These are phyloP conservation scores for Trichosporon inkin DNA, from an alignment of 1,284 basidiomycete genomes.

Conservation along the genomic window DNA sequence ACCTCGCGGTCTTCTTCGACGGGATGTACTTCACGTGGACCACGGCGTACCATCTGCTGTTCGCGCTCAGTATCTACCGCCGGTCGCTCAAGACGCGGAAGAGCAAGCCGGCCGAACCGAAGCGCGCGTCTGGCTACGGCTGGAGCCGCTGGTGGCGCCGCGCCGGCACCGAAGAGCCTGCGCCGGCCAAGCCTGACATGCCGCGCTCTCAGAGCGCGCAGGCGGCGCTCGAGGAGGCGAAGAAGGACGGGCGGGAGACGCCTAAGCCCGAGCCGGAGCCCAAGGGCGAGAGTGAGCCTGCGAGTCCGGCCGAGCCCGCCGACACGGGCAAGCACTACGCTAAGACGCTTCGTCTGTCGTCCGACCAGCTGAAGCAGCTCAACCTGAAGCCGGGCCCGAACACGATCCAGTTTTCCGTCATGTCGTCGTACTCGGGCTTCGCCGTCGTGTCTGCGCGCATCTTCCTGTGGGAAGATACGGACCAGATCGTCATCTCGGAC, in stretches of 20 bases:
- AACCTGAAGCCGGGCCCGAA: slow-evolving; percentile 86
- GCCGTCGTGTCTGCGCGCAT: slow-evolving; percentile 87
- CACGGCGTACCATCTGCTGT: slow-evolving; percentile 53
- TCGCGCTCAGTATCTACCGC: slow-evolving; percentile 53
- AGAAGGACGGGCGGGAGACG: background rate
- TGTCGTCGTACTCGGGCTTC: slow-evolving; percentile 72
- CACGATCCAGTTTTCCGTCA: slow-evolving; percentile 86
- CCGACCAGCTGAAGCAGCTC: slow-evolving; percentile 82
- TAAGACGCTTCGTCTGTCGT: slow-evolving; percentile 84
- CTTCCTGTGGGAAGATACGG: slow-evolving; percentile 90
- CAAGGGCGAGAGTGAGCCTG: background rate
- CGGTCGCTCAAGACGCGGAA: slow-evolving; percentile 32
- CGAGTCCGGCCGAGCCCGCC: background rate
- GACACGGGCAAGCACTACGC: slow-evolving; percentile 59
- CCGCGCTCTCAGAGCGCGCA: slow-evolving; percentile 3
- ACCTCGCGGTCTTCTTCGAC: slow-evolving; percentile 53
- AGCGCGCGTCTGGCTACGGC: slow-evolving; percentile 38
- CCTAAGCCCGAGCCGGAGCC: background rate
- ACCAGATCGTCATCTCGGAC: slow-evolving; percentile 90
- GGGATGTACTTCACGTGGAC: slow-evolving; percentile 54
- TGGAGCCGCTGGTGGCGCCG: slow-evolving; percentile 48
- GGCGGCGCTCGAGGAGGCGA: background rate
- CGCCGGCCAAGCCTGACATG: slow-evolving; percentile 2
- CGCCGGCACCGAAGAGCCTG: slow-evolving; percentile 25
- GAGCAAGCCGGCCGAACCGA: slow-evolving; percentile 9